Evolutionary conservation across 202 grass and related monocot genomes (phyloP).

Genomic region (Eragrostis tef): DNA sequence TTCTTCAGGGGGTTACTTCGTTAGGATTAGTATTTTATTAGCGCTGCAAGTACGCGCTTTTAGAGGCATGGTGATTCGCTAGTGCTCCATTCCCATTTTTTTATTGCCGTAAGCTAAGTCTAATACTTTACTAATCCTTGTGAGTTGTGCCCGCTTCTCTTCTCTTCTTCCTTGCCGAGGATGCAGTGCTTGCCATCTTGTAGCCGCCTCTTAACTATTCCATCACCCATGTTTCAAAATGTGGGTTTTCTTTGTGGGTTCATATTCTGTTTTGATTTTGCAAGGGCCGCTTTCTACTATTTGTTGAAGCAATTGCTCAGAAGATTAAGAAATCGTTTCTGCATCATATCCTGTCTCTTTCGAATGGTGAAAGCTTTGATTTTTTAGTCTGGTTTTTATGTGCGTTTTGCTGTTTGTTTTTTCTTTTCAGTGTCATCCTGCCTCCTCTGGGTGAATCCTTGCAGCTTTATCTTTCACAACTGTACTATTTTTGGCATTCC

Average conservation of each 20-base stretch:
- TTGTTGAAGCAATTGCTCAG: not conserved
- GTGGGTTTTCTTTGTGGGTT: not conserved
- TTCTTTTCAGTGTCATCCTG: too few relatives aligned
- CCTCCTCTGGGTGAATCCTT: slow-evolving; percentile 17
- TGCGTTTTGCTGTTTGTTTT: not conserved
- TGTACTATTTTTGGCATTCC: slow-evolving; percentile 5
- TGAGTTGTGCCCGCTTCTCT: slow-evolving; percentile 35
- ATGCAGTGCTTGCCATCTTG: too few relatives aligned
- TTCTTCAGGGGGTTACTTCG: slow-evolving; percentile 46
- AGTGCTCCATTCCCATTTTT: slow-evolving; percentile 40
- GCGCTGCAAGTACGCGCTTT: slow-evolving; percentile 57
- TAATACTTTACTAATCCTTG: slow-evolving; percentile 58
- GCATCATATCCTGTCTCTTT: not conserved
- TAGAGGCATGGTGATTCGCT: slow-evolving; percentile 55
- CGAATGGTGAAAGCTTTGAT: not conserved
- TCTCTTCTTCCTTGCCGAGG: slow-evolving; percentile 20
- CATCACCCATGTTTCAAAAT: slow-evolving; percentile 34
- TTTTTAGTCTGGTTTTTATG: slow-evolving; percentile 2
- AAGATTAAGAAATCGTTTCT: not conserved
- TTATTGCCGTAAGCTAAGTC: slow-evolving; percentile 47
- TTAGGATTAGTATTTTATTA: slow-evolving; percentile 65
- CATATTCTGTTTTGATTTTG: slow-evolving; percentile 3
- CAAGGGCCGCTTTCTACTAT: not conserved
- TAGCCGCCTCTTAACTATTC: not conserved
- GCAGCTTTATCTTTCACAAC: not conserved